These are phyloP conservation scores for Gossypium arboreum DNA, from an alignment of 345 rosid species.

Conservation along the genomic window DNA sequence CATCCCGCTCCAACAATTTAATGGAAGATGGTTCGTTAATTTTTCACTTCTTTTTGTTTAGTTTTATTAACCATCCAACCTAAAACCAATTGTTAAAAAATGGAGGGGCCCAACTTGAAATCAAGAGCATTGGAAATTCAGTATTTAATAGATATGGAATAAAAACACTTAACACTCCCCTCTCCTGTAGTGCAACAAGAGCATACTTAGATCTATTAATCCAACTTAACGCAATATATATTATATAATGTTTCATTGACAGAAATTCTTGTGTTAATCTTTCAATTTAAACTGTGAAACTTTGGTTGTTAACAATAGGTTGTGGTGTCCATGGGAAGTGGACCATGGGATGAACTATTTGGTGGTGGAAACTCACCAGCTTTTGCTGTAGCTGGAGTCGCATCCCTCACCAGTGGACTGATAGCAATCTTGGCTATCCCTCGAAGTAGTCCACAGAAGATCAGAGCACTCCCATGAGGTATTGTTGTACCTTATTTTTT, in stretches of 20 bases:
- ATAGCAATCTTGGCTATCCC: constrained; percentile 83
- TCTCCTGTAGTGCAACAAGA: not conserved
- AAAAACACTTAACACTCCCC: not conserved
- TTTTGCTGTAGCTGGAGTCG: constrained; percentile 62
- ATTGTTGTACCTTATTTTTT: constrained; percentile 27
- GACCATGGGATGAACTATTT: constrained; percentile 72
- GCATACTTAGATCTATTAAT: not conserved
- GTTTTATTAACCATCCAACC: not conserved
- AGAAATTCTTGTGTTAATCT: not conserved
- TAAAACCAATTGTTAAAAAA: not conserved
- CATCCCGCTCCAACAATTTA: not conserved
- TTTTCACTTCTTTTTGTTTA: not conserved
- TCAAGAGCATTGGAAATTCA: not conserved
- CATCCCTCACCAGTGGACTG: constrained; percentile 63
- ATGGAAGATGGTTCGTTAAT: not conserved
- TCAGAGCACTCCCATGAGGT: constrained; percentile 49
- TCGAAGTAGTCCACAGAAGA: constrained; percentile 61
- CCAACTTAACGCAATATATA: not conserved
- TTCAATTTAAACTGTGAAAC: constrained; percentile 7
- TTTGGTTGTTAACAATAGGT: constrained; percentile 36
- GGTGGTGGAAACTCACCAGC: constrained; percentile 85
- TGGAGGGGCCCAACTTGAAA: not conserved
- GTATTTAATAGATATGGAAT: not conserved
- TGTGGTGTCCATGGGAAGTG: constrained; percentile 75
- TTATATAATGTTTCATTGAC: not conserved